Conservation (phyloP, 257 asterid species). For the Solanum ossicruentum region DNA sequence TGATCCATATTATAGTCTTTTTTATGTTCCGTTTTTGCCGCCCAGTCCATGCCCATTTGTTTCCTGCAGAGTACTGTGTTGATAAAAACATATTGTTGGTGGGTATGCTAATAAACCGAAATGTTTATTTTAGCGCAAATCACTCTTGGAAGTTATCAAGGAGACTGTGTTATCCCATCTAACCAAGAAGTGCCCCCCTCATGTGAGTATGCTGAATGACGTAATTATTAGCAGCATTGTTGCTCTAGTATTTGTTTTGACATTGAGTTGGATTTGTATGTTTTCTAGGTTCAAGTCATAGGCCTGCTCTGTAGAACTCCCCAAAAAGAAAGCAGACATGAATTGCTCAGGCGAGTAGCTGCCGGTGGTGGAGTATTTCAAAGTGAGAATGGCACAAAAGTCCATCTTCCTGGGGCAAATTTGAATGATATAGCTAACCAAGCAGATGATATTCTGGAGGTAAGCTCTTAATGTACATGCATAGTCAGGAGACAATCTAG, state of each 20-base stretch:
- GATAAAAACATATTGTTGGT: background rate
- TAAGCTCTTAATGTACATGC: conserved; percentile 7
- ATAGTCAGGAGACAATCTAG: background rate
- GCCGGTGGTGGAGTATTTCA: conserved; percentile 92
- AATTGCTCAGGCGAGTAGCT: conserved; percentile 87
- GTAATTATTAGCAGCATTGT: background rate
- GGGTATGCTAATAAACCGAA: background rate
- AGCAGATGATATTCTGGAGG: conserved; percentile 98
- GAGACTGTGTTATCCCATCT: conserved; percentile 94
- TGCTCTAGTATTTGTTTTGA: background rate
- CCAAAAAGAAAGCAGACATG: conserved; percentile 81
- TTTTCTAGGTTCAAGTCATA: conserved; percentile 79
- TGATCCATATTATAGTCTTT: background rate
- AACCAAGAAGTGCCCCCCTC: conserved; percentile 88
- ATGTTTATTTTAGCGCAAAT: conserved; percentile 54
- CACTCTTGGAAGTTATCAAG: conserved; percentile 88
- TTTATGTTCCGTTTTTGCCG: background rate
- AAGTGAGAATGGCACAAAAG: conserved; percentile 68
- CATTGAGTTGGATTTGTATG: conserved; percentile 6
- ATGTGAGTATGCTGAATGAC: conserved; percentile 42
- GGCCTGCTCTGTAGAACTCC: conserved; percentile 97
- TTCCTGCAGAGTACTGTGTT: conserved; percentile 1
- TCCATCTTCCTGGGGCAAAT: conserved; percentile 97
- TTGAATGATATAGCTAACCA: conserved; percentile 87
- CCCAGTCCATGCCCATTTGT: background rate